These are phyloP conservation scores for Cicer pinnatifidum DNA, from an alignment of 306 rosid species.

Conservation along the genomic window DNA sequence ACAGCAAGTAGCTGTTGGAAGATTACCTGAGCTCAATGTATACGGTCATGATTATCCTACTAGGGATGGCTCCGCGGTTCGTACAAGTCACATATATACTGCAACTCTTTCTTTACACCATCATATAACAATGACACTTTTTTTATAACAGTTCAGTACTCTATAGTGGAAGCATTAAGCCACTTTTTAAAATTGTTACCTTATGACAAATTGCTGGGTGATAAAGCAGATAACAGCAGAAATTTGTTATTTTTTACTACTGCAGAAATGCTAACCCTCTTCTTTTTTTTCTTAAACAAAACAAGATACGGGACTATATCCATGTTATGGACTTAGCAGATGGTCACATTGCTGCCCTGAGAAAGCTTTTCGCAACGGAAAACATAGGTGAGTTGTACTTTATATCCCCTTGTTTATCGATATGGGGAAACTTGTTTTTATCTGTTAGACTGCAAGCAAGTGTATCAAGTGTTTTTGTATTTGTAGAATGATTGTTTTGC, in stretches of 20 bases:
- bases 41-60: slow-evolving; percentile 90
- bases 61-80: slow-evolving; percentile 83
- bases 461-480: slow-evolving; percentile 1
- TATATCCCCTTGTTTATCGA: slow-evolving; percentile 1
- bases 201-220: background rate
- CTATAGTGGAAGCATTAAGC: background rate
- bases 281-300: slow-evolving; percentile 29
- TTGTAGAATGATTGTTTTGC: slow-evolving; percentile 4
- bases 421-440: background rate
- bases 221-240: slow-evolving; percentile 1
- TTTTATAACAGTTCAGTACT: background rate
- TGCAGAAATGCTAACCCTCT: slow-evolving; percentile 27
- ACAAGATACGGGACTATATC: slow-evolving; percentile 89
- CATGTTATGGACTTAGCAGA: slow-evolving; percentile 99
- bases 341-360: slow-evolving; percentile 92
- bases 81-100: slow-evolving; percentile 37
- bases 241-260: background rate
- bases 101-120: slow-evolving; percentile 17
- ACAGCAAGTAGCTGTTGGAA: slow-evolving; percentile 93
- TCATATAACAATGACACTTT: too few relatives aligned
- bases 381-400: slow-evolving; percentile 60
- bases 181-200: slow-evolving; percentile 6
- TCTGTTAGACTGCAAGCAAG: background rate
- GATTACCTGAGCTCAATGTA: slow-evolving; percentile 85
- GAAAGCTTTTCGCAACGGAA: slow-evolving; percentile 71